A percentile compares a stretch with the other conserved stretches of the same genome.
Conservation (phyloP, 441 rosid genomes). For the Arabidopsis lyrata region DNA sequence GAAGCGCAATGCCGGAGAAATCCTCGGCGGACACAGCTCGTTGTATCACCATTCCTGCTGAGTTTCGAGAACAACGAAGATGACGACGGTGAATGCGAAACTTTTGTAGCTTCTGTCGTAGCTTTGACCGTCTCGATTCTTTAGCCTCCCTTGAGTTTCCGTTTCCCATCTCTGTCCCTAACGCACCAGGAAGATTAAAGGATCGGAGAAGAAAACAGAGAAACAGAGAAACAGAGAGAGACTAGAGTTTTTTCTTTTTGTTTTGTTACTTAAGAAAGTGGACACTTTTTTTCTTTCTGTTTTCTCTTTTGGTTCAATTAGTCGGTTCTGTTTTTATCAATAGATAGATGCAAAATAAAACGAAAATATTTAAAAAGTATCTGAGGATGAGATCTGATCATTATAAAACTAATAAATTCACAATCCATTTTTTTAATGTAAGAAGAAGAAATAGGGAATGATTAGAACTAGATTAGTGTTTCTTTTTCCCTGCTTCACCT, state of each 20-base stretch:
- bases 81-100: conserved; percentile 46
- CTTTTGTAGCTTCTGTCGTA: conserved; percentile 55
- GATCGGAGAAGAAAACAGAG: conserved; percentile 2
- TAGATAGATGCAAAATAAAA: not conserved
- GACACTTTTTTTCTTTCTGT: not conserved
- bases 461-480: conserved; percentile 41
- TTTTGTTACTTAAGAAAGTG: not conserved
- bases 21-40: conserved; percentile 60
- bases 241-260: no score
- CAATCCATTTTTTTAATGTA: not conserved
- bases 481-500: no score
- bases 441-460: conserved; percentile 24
- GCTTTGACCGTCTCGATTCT: conserved; percentile 46
- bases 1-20: conserved; percentile 89
- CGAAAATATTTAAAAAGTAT: not conserved
- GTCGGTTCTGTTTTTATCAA: not conserved
- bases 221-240: no score
- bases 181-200: not conserved
- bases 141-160: conserved; percentile 40
- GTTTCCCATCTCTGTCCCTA: conserved; percentile 39
- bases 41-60: conserved; percentile 12
- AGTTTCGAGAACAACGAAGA: conserved; percentile 37
- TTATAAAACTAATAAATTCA: conserved; percentile 8
- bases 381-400: conserved; percentile 35
- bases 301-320: not conserved